Percentiles rank a stretch among this genome's conserved stretches.
Conservation (phyloP, 2,329 filamentous ascomycete species). For the Ploettnerulaceae sp. region DNA sequence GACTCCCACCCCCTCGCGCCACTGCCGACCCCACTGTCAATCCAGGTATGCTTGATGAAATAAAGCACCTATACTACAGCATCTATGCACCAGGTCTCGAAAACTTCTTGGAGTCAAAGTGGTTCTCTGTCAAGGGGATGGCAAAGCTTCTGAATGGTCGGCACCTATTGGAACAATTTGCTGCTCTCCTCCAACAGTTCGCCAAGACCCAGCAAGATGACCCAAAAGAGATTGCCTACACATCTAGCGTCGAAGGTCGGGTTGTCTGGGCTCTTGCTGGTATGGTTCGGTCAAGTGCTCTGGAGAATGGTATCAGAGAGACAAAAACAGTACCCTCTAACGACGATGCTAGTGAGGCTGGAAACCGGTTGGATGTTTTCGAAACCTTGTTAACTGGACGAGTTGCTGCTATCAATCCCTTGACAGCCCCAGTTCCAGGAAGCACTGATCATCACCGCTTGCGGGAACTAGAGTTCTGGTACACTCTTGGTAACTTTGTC, state of each 20-base stretch:
- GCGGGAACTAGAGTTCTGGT: constrained; percentile 78
- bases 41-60: constrained; percentile 54
- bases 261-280: constrained; percentile 57
- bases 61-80: constrained; percentile 66
- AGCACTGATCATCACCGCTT: constrained; percentile 49
- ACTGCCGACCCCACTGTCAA: constrained; percentile 42
- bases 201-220: constrained; percentile 46
- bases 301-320: constrained; percentile 34
- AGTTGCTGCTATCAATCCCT: constrained; percentile 53
- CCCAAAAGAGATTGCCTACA: constrained; percentile 47
- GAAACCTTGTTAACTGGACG: constrained; percentile 73
- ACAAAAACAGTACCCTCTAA: constrained; percentile 42
- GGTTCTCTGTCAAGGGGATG: constrained; percentile 58
- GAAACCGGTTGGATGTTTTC: constrained; percentile 68
- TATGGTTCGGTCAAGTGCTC: constrained; percentile 34
- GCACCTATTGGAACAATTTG: constrained; percentile 60
- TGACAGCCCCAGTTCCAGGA: constrained; percentile 46
- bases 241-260: constrained; percentile 51
- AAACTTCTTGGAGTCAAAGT: constrained; percentile 74
- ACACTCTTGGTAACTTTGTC: constrained; percentile 67
- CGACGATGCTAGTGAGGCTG: constrained; percentile 58
- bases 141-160: constrained; percentile 46
- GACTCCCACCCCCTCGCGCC: constrained; percentile 53
- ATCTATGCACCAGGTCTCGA: constrained; percentile 73
- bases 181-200: constrained; percentile 56